phyloP scores from a whole-genome alignment of 768 basidiomycete species.

The Xerocomus spinulosus region DNA sequence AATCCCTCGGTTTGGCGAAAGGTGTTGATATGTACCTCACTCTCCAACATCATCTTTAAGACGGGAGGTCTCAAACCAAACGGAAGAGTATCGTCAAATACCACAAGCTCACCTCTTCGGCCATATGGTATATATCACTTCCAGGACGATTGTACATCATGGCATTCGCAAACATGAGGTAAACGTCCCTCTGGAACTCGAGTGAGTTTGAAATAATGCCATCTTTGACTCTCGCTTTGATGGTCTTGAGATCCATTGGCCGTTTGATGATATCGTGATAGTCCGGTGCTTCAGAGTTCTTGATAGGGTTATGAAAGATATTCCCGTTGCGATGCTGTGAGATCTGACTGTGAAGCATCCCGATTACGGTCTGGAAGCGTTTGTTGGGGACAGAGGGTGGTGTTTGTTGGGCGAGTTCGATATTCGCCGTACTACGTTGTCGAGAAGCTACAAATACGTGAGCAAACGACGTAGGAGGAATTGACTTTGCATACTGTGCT shows the following conservation, averaged over 20 bases:
- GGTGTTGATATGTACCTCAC: conserved; percentile 58
- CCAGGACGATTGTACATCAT: conserved; percentile 94
- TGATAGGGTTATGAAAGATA: conserved; percentile 89
- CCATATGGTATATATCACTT: conserved; percentile 85
- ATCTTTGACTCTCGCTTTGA: conserved; percentile 82
- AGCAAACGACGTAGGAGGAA: background rate
- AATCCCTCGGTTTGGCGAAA: conserved; percentile 78
- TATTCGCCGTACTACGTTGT: conserved; percentile 12
- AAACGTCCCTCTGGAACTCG: conserved; percentile 87
- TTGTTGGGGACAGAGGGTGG: conserved; percentile 44
- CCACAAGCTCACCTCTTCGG: conserved; percentile 67
- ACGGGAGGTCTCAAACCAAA: background rate
- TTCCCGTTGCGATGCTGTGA: conserved; percentile 83
- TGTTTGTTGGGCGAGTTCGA: conserved; percentile 18
- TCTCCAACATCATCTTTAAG: conserved; percentile 69
- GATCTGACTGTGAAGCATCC: conserved; percentile 76
- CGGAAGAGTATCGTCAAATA: background rate
- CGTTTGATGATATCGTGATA: conserved; percentile 89
- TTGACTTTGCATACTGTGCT: conserved; percentile 36
- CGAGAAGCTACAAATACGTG: conserved; percentile 15
- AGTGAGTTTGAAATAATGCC: conserved; percentile 74
- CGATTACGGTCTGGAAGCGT: conserved; percentile 77
- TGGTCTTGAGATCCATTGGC: conserved; percentile 95
- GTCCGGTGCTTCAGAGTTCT: conserved; percentile 81
- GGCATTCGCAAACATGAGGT: conserved; percentile 94